Evolutionary conservation across 2,329 filamentous ascomycete species (phyloP).

Genomic region (Oidium heveae): DNA sequence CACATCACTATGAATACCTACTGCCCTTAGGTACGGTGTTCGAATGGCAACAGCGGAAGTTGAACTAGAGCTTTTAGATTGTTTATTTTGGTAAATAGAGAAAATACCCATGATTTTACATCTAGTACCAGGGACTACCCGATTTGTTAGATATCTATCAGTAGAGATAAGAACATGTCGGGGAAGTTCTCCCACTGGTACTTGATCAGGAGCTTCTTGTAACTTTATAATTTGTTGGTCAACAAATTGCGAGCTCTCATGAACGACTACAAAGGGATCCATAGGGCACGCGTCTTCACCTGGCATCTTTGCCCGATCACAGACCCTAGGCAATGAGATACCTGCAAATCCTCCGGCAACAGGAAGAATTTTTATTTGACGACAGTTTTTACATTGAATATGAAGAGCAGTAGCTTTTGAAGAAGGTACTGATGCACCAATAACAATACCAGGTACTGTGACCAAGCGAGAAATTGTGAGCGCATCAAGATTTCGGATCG

Average conservation of each 20-base stretch:
- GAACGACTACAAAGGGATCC: constrained; percentile 86
- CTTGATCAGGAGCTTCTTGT: constrained; percentile 90
- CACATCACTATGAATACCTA: constrained; percentile 74
- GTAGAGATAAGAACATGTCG: constrained; percentile 87
- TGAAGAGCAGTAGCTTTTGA: constrained; percentile 77
- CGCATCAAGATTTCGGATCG: constrained; percentile 82
- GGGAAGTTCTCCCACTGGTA: constrained; percentile 86
- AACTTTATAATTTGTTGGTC: constrained; percentile 97
- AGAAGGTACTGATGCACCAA: constrained; percentile 85
- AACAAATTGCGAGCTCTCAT: constrained; percentile 84
- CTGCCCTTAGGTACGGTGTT: constrained; percentile 79
- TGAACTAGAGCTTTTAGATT: constrained; percentile 46
- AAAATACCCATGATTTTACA: constrained; percentile 95
- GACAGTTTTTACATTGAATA: constrained; percentile 74
- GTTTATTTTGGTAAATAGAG: constrained; percentile 90
- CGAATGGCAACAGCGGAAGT: constrained; percentile 78
- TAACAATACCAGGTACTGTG: constrained; percentile 88
- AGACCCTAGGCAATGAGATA: constrained; percentile 59
- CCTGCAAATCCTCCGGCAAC: constrained; percentile 73
- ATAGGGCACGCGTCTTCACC: constrained; percentile 67
- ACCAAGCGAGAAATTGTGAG: constrained; percentile 87
- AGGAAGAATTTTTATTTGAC: constrained; percentile 40
- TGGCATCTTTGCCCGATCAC: constrained; percentile 34
- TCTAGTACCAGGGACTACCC: constrained; percentile 80
- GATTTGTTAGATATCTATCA: constrained; percentile 87